phyloP scores from a whole-genome alignment of 345 rosid species.

The Excoecaria agallocha region DNA sequence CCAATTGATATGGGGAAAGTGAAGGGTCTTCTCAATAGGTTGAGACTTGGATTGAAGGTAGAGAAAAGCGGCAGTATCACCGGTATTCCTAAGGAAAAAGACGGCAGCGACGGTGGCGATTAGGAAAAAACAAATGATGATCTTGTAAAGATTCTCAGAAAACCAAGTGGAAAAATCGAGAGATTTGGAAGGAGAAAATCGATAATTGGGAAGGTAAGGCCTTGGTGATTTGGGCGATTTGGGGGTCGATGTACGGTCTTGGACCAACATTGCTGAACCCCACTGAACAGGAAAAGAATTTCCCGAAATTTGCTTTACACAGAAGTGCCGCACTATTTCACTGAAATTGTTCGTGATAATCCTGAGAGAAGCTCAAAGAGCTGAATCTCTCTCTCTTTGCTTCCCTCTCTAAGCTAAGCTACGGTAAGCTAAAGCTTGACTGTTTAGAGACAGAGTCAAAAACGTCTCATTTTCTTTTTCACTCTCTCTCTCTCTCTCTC shows the following conservation, averaged over 20 bases:
- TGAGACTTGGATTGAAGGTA: constrained; percentile 63
- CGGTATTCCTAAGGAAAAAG: constrained; percentile 68
- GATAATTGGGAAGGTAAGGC: constrained; percentile 31
- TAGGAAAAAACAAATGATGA: constrained; percentile 42
- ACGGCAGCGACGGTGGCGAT: constrained; percentile 54
- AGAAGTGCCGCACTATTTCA: background rate
- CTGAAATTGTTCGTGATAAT: background rate
- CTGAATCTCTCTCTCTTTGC: background rate
- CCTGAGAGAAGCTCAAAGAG: background rate
- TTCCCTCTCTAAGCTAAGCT: background rate
- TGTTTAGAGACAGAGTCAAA: background rate
- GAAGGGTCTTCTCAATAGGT: constrained; percentile 44
- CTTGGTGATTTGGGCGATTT: constrained; percentile 37
- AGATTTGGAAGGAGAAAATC: constrained; percentile 59
- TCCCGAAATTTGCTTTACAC: background rate
- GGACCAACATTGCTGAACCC: constrained; percentile 72
- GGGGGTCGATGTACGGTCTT: constrained; percentile 54
- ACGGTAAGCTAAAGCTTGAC: background rate
- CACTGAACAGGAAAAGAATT: background rate
- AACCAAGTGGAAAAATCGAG: constrained; percentile 83
- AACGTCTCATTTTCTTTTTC: background rate
- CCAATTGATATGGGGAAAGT: constrained; percentile 76
- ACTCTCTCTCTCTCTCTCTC: too few species aligned
- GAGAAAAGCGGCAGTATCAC: constrained; percentile 59
- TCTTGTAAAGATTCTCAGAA: constrained; percentile 57